phyloP scores from a whole-genome alignment of 2,329 filamentous ascomycete species.

The Aaosphaeria pasadenensis region DNA sequence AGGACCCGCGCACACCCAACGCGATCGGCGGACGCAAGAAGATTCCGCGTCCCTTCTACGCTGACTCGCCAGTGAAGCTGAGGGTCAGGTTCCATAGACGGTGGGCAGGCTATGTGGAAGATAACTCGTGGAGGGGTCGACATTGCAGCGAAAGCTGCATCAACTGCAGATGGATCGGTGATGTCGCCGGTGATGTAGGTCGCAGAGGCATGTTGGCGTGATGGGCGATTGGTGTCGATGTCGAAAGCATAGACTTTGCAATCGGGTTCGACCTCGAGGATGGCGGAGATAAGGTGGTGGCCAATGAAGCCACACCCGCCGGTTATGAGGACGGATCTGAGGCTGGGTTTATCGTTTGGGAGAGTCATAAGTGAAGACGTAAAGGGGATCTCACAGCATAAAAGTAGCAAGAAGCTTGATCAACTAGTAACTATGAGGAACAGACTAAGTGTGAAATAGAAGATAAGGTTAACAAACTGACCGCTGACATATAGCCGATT shows the following conservation, averaged over 20 bases:
- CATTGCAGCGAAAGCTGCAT: conserved; percentile 5
- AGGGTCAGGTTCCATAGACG: not conserved
- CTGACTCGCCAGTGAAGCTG: too few relatives aligned
- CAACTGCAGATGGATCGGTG: conserved; percentile 2
- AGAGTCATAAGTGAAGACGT: too few relatives aligned
- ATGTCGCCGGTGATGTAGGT: conserved; percentile 11
- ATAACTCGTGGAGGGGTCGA: conserved; percentile 8
- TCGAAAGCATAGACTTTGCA: conserved; percentile 9
- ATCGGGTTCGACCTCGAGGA: conserved; percentile 6
- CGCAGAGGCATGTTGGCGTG: conserved; percentile 5
- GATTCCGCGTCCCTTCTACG: too few relatives aligned
- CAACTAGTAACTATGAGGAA: too few relatives aligned
- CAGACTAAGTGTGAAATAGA: too few relatives aligned
- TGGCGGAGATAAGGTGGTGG: conserved; percentile 6
- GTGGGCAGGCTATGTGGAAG: conserved; percentile 11
- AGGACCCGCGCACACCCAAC: too few relatives aligned
- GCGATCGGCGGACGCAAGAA: too few relatives aligned
- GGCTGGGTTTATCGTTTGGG: too few relatives aligned
- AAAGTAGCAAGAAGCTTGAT: too few relatives aligned
- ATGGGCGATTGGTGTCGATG: conserved; percentile 7
- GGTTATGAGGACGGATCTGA: conserved; percentile 5
- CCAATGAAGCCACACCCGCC: conserved; percentile 13
- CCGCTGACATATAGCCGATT: too few relatives aligned
- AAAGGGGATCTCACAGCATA: too few relatives aligned
- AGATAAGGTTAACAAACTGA: too few relatives aligned